Evolutionary conservation across 495 filamentous ascomycete species (phyloP).

Genomic region (Corynascus novoguineensis): DNA sequence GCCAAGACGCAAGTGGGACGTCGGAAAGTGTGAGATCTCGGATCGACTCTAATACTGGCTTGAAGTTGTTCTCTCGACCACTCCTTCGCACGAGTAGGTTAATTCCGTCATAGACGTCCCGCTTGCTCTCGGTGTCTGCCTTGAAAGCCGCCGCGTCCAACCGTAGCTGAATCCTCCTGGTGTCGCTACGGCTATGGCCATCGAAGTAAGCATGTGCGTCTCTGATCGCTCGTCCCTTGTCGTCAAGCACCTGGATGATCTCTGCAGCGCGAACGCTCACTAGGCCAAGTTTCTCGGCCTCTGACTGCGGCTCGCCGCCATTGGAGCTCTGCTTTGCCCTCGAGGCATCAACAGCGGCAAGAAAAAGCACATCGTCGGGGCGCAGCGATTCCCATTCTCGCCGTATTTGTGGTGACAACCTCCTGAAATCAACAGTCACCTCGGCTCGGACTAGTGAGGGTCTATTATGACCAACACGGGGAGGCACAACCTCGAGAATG

Average conservation of each 20-base stretch:
- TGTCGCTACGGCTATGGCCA: slow-evolving; percentile 40
- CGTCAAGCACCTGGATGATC: slow-evolving; percentile 81
- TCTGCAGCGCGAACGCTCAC: slow-evolving; percentile 75
- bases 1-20: slow-evolving; percentile 80
- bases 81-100: slow-evolving; percentile 83
- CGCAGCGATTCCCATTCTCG: slow-evolving; percentile 89
- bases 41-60: slow-evolving; percentile 85
- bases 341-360: slow-evolving; percentile 65
- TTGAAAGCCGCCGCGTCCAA: slow-evolving; percentile 77
- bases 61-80: slow-evolving; percentile 96
- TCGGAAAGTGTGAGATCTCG: slow-evolving; percentile 79
- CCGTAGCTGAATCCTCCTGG: slow-evolving; percentile 70
- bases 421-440: slow-evolving; percentile 78
- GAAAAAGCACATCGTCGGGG: slow-evolving; percentile 83
- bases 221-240: slow-evolving; percentile 71
- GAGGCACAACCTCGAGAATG: slow-evolving; percentile 78
- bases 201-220: slow-evolving; percentile 46
- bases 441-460: slow-evolving; percentile 86
- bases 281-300: slow-evolving; percentile 58
- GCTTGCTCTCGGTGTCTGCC: slow-evolving; percentile 69
- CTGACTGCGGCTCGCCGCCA: slow-evolving; percentile 44
- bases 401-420: slow-evolving; percentile 65
- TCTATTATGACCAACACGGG: slow-evolving; percentile 76
- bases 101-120: slow-evolving; percentile 75
- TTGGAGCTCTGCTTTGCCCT: slow-evolving; percentile 50